Conservation (phyloP, 768 basidiomycete species). For the Amanita molliuscula region DNA sequence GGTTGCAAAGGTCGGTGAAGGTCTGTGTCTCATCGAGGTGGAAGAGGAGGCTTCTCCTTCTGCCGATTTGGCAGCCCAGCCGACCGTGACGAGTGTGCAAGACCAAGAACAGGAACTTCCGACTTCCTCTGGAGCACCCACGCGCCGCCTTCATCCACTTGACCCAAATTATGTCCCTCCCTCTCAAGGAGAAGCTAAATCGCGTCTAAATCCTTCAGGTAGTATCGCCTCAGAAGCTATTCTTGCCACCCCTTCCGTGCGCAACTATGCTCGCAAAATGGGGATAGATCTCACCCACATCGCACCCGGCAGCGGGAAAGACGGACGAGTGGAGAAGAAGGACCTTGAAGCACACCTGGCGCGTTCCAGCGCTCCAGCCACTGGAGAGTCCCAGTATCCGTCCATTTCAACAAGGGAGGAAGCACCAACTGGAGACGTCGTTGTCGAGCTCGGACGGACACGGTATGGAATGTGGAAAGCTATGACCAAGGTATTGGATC, state of each 20-base stretch:
- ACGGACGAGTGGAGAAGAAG: constrained; percentile 62
- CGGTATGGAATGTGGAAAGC: constrained; percentile 84
- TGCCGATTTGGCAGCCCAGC: background rate
- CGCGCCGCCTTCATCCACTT: constrained; percentile 41
- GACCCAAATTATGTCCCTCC: constrained; percentile 40
- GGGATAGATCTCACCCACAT: constrained; percentile 49
- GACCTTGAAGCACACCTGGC: constrained; percentile 61
- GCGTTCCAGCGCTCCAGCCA: background rate
- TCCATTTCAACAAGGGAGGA: background rate
- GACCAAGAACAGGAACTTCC: background rate
- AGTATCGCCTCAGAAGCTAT: constrained; percentile 20
- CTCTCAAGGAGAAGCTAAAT: background rate
- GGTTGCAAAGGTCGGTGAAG: constrained; percentile 73
- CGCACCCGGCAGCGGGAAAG: constrained; percentile 61
- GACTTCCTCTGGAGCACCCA: constrained; percentile 2
- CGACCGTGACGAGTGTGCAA: too few species aligned
- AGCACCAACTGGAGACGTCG: constrained; percentile 29
- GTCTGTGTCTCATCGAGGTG: constrained; percentile 74
- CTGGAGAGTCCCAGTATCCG: background rate
- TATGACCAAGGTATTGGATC: constrained; percentile 59
- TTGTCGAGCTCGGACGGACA: constrained; percentile 68
- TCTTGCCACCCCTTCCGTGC: constrained; percentile 68
- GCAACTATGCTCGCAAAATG: constrained; percentile 62
- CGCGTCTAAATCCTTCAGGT: constrained; percentile 10
- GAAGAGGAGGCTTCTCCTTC: constrained; percentile 28